Percentiles rank a stretch among this genome's conserved stretches.
phyloP scores from a whole-genome alignment of 2,329 filamentous ascomycete species.

The Metarhizium rileyi region DNA sequence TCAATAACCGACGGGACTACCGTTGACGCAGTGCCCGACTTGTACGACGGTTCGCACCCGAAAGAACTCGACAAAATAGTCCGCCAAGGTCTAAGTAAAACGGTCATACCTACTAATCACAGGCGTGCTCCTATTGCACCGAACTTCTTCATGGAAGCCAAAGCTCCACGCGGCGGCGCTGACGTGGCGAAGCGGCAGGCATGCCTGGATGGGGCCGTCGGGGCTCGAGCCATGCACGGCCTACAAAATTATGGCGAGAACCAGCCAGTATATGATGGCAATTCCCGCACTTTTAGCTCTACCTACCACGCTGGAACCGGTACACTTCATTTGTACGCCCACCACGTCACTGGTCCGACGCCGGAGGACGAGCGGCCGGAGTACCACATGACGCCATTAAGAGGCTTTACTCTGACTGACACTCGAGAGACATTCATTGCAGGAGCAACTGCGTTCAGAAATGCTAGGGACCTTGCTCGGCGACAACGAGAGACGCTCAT shows the following conservation, averaged over 20 bases:
- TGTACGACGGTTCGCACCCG: neutral
- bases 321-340: constrained; percentile 22
- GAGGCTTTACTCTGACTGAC: neutral
- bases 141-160: constrained; percentile 30
- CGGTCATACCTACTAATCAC: constrained; percentile 23
- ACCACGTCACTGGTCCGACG: constrained; percentile 12
- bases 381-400: constrained; percentile 22
- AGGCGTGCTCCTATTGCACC: constrained; percentile 21
- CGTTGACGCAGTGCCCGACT: constrained; percentile 13
- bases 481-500: neutral
- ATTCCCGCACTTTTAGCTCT: constrained; percentile 23
- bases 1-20: constrained; percentile 22
- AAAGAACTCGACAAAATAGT: too few species aligned
- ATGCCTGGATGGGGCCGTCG: constrained; percentile 25
- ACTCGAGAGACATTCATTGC: neutral
- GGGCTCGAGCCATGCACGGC: constrained; percentile 23
- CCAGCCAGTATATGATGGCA: constrained; percentile 23
- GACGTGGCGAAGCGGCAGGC: constrained; percentile 22
- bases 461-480: neutral
- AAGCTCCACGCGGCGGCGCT: constrained; percentile 20
- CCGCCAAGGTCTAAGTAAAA: neutral
- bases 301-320: constrained; percentile 28
- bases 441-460: neutral
- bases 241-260: constrained; percentile 22
- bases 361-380: constrained; percentile 12